Percentiles rank a stretch among this genome's conserved stretches.
These are phyloP conservation scores for Nakaseomyces nivariensis DNA, from an alignment of 1,139 yeast genomes.

Conservation along the genomic window DNA sequence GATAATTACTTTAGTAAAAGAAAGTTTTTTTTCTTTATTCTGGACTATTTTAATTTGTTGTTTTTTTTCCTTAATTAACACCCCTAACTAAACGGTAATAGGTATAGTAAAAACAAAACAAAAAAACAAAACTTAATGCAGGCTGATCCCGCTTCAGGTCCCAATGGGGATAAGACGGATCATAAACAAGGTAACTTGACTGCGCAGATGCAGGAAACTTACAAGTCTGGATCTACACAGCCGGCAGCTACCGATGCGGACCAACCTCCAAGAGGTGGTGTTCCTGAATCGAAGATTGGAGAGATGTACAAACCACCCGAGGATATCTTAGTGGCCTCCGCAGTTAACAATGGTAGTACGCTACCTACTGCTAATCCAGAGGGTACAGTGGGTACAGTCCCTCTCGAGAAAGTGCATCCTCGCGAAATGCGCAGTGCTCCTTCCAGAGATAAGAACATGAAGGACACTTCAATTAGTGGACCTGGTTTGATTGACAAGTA, in stretches of 20 bases:
- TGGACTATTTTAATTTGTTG: no score
- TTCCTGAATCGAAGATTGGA: slow-evolving; percentile 1
- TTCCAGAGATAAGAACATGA: slow-evolving; percentile 19
- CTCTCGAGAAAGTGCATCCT: slow-evolving; percentile 23
- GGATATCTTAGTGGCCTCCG: slow-evolving; percentile 20
- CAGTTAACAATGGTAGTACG: slow-evolving; percentile 13
- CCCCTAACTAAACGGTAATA: no score
- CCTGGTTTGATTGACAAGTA: slow-evolving; percentile 16
- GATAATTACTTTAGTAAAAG: no score
- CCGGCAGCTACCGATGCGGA: background rate
- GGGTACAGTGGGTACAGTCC: slow-evolving; percentile 25
- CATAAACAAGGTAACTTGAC: background rate
- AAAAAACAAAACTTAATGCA: background rate
- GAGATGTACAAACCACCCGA: slow-evolving; percentile 2
- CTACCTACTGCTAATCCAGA: slow-evolving; percentile 21
- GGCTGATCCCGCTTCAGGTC: background rate
- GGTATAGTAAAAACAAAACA: background rate
- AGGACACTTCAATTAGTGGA: slow-evolving; percentile 23
- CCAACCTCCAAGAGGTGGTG: slow-evolving; percentile 2
- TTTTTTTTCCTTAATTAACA: no score
- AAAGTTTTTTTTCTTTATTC: no score
- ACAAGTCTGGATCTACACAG: background rate
- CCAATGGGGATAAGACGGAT: slow-evolving; percentile 1
- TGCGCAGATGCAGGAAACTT: slow-evolving; percentile 1
- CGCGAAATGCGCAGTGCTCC: slow-evolving; percentile 15